Base-by-base conservation (phyloP, 176 grass and related monocot species). In the Elaeis guineensis region DNA sequence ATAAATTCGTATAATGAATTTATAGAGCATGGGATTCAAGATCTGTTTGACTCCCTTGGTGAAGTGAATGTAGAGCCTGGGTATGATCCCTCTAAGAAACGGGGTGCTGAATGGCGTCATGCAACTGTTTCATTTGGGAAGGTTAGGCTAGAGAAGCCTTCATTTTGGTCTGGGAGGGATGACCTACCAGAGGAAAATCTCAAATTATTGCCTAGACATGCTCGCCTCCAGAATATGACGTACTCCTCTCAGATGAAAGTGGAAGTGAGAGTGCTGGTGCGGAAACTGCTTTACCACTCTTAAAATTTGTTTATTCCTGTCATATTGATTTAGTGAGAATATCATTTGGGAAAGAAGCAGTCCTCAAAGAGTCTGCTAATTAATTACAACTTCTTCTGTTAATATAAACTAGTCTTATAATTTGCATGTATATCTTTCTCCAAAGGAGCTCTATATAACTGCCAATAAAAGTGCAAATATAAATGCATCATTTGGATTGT, bases 211-310 rank as follows among this genome's bases (percentile, higher is more conserved):
- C 87, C 93, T 0, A 85, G 70, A 61, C 84, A 97, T 76, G 93
- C 93, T 19, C 83, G 93, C 9, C 75, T 97, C 24, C 87, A 97
- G 61, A 97, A 76, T 58, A 97, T 97, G 93, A 91, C 93, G 21
- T 91, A 97, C 74, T 79, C 87, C 56, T 81, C 87, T 9, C 61
- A 64, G 61, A 66, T 97, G 35, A 75, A 73, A 77, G 81, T 87
- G 24, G 58, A 88, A 75, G 63, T 85, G 49, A 79, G 59, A 65
- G 80, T 97, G 67, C 84, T 89, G 87, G 93, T 91, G 51, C 52
- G 16, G 6, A 44, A 61, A 2, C 25, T 19, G 50, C 58, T 51
- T 26, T 59, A 17, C 61, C 72, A n/a, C 62, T 64, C 3, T 15
- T 21, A 22, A 48, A 44, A 44, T 44, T 44, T 44, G 9, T 12